phyloP scores from a whole-genome alignment of 2,329 filamentous ascomycete species.

The Pestalotiopsis sp. region DNA sequence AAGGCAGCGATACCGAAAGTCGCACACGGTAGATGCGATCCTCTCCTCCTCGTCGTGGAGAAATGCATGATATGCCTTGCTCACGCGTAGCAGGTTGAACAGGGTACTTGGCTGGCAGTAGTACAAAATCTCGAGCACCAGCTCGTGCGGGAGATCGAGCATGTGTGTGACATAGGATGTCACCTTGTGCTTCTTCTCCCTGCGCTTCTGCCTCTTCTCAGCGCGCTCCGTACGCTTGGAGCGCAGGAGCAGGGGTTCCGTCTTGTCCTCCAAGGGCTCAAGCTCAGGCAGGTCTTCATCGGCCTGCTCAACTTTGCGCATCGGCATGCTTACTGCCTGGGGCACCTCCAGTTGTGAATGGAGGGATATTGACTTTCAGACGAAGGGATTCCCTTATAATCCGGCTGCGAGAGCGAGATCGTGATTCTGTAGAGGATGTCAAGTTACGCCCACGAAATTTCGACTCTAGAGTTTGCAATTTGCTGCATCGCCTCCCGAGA shows the following conservation, averaged over 20 bases:
- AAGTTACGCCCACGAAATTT: too few relatives aligned
- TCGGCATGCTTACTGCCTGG: background rate
- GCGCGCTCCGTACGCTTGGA: constrained; percentile 57
- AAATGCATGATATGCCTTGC: constrained; percentile 43
- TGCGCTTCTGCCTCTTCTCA: constrained; percentile 46
- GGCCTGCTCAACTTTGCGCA: constrained; percentile 20
- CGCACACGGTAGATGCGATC: constrained; percentile 47
- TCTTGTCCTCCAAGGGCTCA: constrained; percentile 47
- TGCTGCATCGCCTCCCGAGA: too few relatives aligned
- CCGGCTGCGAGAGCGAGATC: too few relatives aligned
- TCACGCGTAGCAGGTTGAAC: constrained; percentile 46
- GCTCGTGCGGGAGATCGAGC: constrained; percentile 54
- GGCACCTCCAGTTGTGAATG: too few relatives aligned
- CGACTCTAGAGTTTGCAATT: too few relatives aligned
- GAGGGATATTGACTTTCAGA: too few relatives aligned
- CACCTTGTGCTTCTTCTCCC: constrained; percentile 31
- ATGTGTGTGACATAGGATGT: constrained; percentile 36
- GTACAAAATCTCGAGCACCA: constrained; percentile 51
- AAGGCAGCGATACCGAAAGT: constrained; percentile 52
- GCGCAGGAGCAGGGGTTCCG: constrained; percentile 46
- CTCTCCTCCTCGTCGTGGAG: constrained; percentile 44
- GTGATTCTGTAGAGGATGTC: too few relatives aligned
- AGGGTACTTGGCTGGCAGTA: constrained; percentile 53
- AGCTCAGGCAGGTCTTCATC: constrained; percentile 41
- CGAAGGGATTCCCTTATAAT: too few relatives aligned